These are phyloP conservation scores for Aaosphaeria arxii DNA, from an alignment of 2,329 filamentous ascomycete genomes.

Conservation along the genomic window DNA sequence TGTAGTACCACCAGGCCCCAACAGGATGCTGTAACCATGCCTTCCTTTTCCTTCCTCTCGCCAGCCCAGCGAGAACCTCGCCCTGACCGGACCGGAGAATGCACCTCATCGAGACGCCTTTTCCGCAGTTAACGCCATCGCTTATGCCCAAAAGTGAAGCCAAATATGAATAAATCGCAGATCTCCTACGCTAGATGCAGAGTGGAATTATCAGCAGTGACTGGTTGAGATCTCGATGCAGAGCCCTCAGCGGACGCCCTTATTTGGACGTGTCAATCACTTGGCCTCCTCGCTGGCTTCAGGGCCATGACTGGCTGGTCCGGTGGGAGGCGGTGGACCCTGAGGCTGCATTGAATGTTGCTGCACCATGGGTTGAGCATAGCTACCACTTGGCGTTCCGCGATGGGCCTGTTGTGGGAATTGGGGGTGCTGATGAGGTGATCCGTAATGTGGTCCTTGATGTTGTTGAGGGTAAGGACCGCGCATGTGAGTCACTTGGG, in stretches of 20 bases:
- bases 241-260: too few species aligned
- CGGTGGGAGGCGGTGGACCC: conserved; percentile 24
- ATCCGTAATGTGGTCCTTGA: conserved; percentile 35
- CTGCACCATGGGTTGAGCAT: conserved; percentile 42
- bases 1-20: too few species aligned
- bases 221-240: conserved; percentile 2
- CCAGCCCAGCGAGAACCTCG: too few species aligned
- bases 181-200: conserved; percentile 31
- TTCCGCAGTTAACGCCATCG: conserved; percentile 31
- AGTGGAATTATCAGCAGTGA: conserved; percentile 19
- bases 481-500: conserved; percentile 38
- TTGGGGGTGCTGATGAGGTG: conserved; percentile 39
- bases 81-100: too few species aligned
- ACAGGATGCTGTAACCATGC: too few species aligned
- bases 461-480: conserved; percentile 38
- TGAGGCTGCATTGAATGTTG: conserved; percentile 39
- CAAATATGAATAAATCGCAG: conserved; percentile 16
- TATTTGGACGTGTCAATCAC: conserved; percentile 17
- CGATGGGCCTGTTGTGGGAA: conserved; percentile 38
- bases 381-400: conserved; percentile 39
- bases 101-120: not conserved
- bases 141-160: conserved; percentile 30
- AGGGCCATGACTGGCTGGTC: conserved; percentile 30
- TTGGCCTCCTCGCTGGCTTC: conserved; percentile 35
- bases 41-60: too few species aligned